phyloP scores from a whole-genome alignment of 768 basidiomycete genomes.

The Aureoboletus auriporus region DNA sequence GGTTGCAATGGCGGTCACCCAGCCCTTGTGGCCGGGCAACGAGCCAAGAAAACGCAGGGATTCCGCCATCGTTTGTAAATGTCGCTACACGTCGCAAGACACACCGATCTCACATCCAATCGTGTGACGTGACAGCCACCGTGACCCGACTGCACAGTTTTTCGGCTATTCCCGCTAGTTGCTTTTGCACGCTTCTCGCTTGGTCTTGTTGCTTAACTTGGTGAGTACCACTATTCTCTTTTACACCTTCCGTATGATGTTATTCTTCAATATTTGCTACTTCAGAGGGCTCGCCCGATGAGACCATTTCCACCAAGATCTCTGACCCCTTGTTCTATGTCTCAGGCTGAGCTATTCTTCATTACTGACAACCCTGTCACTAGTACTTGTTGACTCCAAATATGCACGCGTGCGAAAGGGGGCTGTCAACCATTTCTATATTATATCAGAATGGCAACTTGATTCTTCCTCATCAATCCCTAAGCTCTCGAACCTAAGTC shows the following conservation, averaged over 20 bases:
- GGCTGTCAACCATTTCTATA: too few relatives aligned
- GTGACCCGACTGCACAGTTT: constrained; percentile 61
- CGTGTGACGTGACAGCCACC: constrained; percentile 55
- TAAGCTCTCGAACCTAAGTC: not conserved
- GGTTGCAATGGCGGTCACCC: constrained; percentile 98
- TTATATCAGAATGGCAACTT: not conserved
- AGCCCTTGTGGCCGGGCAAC: constrained; percentile 90
- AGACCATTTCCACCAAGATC: constrained; percentile 71
- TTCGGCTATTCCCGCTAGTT: constrained; percentile 28
- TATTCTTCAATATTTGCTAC: constrained; percentile 62
- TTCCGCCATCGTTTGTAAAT: constrained; percentile 60
- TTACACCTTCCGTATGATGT: constrained; percentile 32
- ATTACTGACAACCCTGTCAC: constrained; percentile 3
- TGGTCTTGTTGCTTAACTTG: not conserved
- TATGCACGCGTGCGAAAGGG: not conserved
- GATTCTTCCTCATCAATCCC: not conserved
- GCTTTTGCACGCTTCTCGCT: not conserved
- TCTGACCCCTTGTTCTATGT: constrained; percentile 39
- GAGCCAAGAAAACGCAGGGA: constrained; percentile 89
- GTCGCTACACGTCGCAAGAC: constrained; percentile 23
- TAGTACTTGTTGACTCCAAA: not conserved
- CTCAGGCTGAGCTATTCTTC: not conserved
- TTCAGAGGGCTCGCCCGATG: constrained; percentile 58
- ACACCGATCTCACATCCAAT: constrained; percentile 21
- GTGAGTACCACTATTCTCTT: constrained; percentile 14